Percentiles rank a stretch among this genome's conserved stretches.
These are phyloP conservation scores for Penicillium paneum DNA, from an alignment of 2,329 filamentous ascomycete genomes.

Conservation along the genomic window DNA sequence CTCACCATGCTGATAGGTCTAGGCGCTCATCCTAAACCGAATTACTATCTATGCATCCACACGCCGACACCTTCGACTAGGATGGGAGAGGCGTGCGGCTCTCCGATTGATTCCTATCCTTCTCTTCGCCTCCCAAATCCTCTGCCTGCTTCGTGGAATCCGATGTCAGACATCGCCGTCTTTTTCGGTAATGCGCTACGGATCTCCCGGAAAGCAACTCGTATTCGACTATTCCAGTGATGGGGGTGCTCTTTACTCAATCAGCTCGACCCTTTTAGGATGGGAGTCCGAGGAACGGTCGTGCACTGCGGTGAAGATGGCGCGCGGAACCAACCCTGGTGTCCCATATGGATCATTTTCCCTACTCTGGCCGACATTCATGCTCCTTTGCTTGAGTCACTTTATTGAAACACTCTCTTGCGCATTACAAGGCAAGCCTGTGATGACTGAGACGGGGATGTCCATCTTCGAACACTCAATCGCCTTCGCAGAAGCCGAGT, in stretches of 20 bases:
- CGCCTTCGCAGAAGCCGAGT: slow-evolving; percentile 92
- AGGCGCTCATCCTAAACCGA: slow-evolving; percentile 82
- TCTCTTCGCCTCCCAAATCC: slow-evolving; percentile 66
- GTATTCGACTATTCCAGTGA: slow-evolving; percentile 68
- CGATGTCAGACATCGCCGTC: slow-evolving; percentile 84
- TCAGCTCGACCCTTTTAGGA: slow-evolving; percentile 70
- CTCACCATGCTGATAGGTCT: slow-evolving; percentile 6
- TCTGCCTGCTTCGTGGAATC: slow-evolving; percentile 73
- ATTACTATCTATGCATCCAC: slow-evolving; percentile 93
- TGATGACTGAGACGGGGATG: slow-evolving; percentile 87
- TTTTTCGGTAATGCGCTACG: slow-evolving; percentile 68
- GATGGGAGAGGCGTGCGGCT: slow-evolving; percentile 67
- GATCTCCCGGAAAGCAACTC: slow-evolving; percentile 61
- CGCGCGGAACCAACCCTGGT: slow-evolving; percentile 52
- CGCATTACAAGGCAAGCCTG: slow-evolving; percentile 76
- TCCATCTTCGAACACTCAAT: slow-evolving; percentile 94
- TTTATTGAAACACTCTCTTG: slow-evolving; percentile 86
- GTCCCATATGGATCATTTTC: slow-evolving; percentile 74
- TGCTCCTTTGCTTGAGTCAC: slow-evolving; percentile 64
- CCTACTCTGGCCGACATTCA: slow-evolving; percentile 53
- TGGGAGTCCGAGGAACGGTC: slow-evolving; percentile 71
- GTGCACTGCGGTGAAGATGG: slow-evolving; percentile 73
- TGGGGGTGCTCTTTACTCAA: slow-evolving; percentile 65
- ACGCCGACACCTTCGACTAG: slow-evolving; percentile 71
- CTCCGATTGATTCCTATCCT: slow-evolving; percentile 70